These are phyloP conservation scores for Podosphaera aphanis DNA, from an alignment of 2,329 filamentous ascomycete species.

Conservation along the genomic window DNA sequence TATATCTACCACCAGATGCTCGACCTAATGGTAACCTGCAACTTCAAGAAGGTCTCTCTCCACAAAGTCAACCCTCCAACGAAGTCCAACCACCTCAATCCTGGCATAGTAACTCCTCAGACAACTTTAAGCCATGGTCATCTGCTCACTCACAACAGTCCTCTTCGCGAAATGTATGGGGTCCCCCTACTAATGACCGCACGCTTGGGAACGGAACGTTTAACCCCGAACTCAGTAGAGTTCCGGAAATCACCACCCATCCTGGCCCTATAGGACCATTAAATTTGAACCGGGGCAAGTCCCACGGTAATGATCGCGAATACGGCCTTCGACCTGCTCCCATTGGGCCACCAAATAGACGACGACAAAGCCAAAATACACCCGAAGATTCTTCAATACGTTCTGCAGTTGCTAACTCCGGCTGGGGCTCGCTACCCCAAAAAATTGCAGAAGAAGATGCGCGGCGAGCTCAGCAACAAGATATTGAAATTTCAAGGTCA, in stretches of 20 bases:
- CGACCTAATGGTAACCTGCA: constrained; percentile 9
- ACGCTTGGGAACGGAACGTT: constrained; percentile 62
- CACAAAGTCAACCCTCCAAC: constrained; percentile 13
- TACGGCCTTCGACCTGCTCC: constrained; percentile 14
- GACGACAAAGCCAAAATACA: constrained; percentile 3
- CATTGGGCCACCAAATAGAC: constrained; percentile 15
- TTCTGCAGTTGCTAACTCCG: constrained; percentile 7
- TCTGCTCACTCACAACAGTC: constrained; percentile 19
- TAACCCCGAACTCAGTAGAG: constrained; percentile 31
- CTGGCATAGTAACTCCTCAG: constrained; percentile 16
- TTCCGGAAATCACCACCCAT: constrained; percentile 13
- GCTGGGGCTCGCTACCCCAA: constrained; percentile 12
- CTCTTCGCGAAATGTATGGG: constrained; percentile 43
- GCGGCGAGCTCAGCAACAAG: constrained; percentile 6
- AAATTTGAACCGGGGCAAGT: constrained; percentile 9
- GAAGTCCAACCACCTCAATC: constrained; percentile 10
- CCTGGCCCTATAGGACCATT: constrained; percentile 17
- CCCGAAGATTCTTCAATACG: constrained; percentile 4
- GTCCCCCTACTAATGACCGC: constrained; percentile 42
- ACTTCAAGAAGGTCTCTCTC: constrained; percentile 14
- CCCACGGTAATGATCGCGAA: constrained; percentile 11
- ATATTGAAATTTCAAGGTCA: constrained; percentile 8
- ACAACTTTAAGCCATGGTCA: constrained; percentile 28
- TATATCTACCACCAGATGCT: constrained; percentile 3
- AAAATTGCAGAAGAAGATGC: constrained; percentile 11